Evolutionary conservation across 2,329 filamentous ascomycete genomes (phyloP).

Genomic region (Xylariaceae sp.): DNA sequence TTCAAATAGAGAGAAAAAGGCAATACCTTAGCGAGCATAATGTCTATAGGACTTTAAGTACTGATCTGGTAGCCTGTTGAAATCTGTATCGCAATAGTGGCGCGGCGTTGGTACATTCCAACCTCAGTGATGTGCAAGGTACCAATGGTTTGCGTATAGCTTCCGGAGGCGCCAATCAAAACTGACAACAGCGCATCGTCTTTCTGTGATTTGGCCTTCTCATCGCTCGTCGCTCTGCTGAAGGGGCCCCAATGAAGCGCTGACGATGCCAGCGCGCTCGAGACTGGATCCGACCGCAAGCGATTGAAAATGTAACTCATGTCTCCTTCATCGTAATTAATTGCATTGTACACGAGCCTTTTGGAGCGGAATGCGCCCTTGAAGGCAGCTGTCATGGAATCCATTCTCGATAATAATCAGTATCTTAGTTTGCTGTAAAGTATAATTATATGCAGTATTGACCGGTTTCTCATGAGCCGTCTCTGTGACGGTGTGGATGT

Average conservation of each 20-base stretch:
- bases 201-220: slow-evolving; percentile 22
- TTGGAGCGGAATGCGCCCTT: slow-evolving; percentile 32
- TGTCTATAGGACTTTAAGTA: too few species aligned
- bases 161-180: slow-evolving; percentile 26
- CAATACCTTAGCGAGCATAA: background rate
- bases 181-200: slow-evolving; percentile 25
- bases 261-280: slow-evolving; percentile 20
- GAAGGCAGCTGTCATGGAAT: slow-evolving; percentile 24
- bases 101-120: slow-evolving; percentile 16
- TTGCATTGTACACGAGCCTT: slow-evolving; percentile 36
- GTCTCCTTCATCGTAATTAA: slow-evolving; percentile 35
- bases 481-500: too few species aligned
- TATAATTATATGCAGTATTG: too few species aligned
- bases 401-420: too few species aligned
- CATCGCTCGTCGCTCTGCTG: slow-evolving; percentile 16
- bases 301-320: slow-evolving; percentile 29
- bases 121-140: background rate
- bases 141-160: slow-evolving; percentile 6
- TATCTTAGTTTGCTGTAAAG: too few species aligned
- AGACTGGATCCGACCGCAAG: slow-evolving; percentile 28
- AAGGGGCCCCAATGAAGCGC: slow-evolving; percentile 26
- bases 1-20: slow-evolving; percentile 34
- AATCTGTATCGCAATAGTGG: slow-evolving; percentile 12
- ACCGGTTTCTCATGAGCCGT: too few species aligned
- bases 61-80: slow-evolving; percentile 14